Conservation (phyloP, 192 early-diverging fungal genomes). For the Pilaira anomala region DNA sequence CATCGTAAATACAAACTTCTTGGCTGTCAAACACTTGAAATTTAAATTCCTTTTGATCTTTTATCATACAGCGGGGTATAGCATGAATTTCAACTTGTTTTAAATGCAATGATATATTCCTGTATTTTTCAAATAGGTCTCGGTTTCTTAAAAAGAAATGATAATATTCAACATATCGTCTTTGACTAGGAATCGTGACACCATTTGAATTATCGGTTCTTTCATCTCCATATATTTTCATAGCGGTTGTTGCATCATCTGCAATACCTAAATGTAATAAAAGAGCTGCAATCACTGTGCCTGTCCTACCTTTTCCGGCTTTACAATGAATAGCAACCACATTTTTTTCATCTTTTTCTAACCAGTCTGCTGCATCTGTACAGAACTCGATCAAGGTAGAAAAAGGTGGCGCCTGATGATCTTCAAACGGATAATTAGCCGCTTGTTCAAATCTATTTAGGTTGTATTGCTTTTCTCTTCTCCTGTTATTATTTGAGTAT, state of each 20-base stretch:
- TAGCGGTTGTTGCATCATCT: conserved; percentile 37
- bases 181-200: conserved; percentile 57
- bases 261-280: conserved; percentile 40
- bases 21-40: neutral
- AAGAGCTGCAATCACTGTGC: conserved; percentile 50
- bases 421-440: conserved; percentile 49
- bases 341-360: conserved; percentile 36
- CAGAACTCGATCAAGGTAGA: conserved; percentile 45
- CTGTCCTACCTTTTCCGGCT: conserved; percentile 66
- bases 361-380: conserved; percentile 48
- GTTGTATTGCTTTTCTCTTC: conserved; percentile 53
- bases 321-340: conserved; percentile 61
- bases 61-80: neutral
- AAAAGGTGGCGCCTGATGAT: conserved; percentile 56
- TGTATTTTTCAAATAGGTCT: conserved; percentile 21
- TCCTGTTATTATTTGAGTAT: conserved; percentile 29
- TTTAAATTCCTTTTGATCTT: neutral
- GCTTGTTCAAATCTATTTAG: conserved; percentile 40
- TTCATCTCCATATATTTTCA: conserved; percentile 43
- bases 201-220: conserved; percentile 51
- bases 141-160: conserved; percentile 32
- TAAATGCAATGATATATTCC: conserved; percentile 11
- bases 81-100: conserved; percentile 31
- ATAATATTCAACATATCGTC: conserved; percentile 55
- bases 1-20: neutral